Conservation (phyloP, 2,329 filamentous ascomycete genomes). For the Colletotrichum siamense region DNA sequence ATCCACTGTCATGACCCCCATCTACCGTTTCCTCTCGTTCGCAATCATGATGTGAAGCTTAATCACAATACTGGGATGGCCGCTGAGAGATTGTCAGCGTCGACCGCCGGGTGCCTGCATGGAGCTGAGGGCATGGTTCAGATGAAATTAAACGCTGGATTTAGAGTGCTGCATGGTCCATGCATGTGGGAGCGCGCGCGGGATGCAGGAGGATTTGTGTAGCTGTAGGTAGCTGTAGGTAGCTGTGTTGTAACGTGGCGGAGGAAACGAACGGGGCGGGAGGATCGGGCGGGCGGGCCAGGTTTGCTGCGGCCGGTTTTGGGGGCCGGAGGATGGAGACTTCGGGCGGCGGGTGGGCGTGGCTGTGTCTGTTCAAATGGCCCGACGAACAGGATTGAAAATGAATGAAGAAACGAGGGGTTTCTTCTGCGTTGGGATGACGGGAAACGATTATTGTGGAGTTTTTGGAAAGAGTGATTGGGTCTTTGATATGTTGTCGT, state of each 20-base stretch:
- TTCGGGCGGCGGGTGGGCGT: neutral
- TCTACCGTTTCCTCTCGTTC: neutral
- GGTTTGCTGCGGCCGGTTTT: slow-evolving; percentile 1
- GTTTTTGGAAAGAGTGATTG: neutral
- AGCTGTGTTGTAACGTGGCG: neutral
- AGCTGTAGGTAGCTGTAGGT: neutral
- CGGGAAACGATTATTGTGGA: neutral
- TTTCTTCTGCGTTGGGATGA: neutral
- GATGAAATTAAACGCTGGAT: neutral
- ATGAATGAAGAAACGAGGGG: neutral
- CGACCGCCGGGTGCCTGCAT: neutral
- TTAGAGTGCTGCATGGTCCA: neutral
- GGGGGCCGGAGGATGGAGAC: neutral
- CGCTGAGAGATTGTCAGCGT: neutral
- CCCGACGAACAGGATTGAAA: neutral
- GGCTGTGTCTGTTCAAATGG: neutral
- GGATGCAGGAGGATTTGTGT: neutral
- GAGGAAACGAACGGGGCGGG: neutral
- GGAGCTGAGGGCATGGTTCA: neutral
- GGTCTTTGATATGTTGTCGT: neutral
- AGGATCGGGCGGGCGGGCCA: neutral
- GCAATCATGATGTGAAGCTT: neutral
- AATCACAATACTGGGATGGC: neutral
- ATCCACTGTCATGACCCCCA: neutral
- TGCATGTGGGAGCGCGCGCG: neutral